phyloP scores from a whole-genome alignment of 1,284 basidiomycete species.

The Ganoderma lingzhi region DNA sequence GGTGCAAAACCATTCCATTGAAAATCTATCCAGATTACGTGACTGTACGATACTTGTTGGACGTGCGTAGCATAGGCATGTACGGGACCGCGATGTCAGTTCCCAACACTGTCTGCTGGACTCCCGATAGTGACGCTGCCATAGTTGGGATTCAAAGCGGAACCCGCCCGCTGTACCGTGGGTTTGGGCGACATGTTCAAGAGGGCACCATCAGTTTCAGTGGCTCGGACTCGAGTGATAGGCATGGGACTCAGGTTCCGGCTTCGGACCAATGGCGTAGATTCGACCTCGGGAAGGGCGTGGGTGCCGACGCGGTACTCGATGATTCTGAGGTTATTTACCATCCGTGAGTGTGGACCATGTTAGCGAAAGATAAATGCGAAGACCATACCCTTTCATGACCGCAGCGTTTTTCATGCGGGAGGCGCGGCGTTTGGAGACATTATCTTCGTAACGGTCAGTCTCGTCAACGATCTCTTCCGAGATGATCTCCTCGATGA shows the following conservation, averaged over 20 bases:
- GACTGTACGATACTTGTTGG: not conserved
- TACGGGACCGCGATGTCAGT: not conserved
- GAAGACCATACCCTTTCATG: conserved; percentile 74
- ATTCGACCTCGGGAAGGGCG: conserved; percentile 30
- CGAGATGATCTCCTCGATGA: conserved; percentile 88
- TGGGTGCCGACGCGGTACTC: conserved; percentile 37
- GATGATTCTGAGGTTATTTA: conserved; percentile 33
- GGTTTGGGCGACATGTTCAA: conserved; percentile 6
- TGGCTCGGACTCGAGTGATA: not conserved
- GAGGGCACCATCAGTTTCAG: conserved; percentile 16
- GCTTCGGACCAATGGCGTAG: conserved; percentile 34
- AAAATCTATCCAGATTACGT: not conserved
- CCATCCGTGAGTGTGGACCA: not conserved
- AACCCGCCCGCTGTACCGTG: conserved; percentile 4
- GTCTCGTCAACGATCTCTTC: conserved; percentile 94
- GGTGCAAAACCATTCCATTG: not conserved
- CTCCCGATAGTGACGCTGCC: conserved; percentile 28
- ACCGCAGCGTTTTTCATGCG: conserved; percentile 77
- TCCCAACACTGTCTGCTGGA: conserved; percentile 7
- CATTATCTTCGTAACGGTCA: conserved; percentile 88
- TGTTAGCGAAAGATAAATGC: conserved; percentile 15
- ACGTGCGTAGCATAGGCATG: not conserved
- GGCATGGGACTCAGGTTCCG: conserved; percentile 20
- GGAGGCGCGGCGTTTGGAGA: conserved; percentile 75
- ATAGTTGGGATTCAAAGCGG: conserved; percentile 27